Conservation (phyloP, 129 eudicot species). For the Oenanthe sinensis region DNA sequence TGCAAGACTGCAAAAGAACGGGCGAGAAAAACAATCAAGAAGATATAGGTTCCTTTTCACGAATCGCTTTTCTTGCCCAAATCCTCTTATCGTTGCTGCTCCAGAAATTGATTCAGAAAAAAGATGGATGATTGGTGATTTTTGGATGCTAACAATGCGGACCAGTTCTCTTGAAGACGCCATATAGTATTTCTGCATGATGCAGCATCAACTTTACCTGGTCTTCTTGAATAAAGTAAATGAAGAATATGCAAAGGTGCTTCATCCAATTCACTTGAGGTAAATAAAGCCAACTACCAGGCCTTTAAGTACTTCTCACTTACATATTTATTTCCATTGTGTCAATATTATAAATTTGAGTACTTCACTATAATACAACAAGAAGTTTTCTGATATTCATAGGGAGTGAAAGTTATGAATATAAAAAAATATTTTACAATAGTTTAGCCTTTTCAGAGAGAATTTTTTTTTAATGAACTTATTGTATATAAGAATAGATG, state of each 20-base stretch:
- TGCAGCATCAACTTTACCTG: constrained; percentile 5
- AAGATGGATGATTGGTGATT: constrained; percentile 87
- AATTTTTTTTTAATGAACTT: not conserved
- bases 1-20: constrained; percentile 92
- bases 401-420: not conserved
- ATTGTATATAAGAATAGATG: not conserved
- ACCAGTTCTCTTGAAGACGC: constrained; percentile 97
- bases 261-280: not conserved
- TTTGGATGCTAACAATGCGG: constrained; percentile 93
- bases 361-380: not conserved
- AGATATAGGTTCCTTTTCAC: constrained; percentile 94
- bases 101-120: constrained; percentile 95
- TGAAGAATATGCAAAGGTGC: not conserved
- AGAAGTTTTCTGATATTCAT: not conserved
- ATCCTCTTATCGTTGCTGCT: constrained; percentile 94
- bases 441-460: not conserved
- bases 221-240: not conserved
- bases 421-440: not conserved
- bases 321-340: not conserved
- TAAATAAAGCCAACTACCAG: not conserved
- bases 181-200: constrained; percentile 94
- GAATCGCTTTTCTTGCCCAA: constrained; percentile 93
- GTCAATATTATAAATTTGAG: not conserved
- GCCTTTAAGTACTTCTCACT: not conserved
- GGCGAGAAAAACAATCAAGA: constrained; percentile 91